phyloP scores from a whole-genome alignment of 768 basidiomycete genomes.

The Phallus indusiatus region DNA sequence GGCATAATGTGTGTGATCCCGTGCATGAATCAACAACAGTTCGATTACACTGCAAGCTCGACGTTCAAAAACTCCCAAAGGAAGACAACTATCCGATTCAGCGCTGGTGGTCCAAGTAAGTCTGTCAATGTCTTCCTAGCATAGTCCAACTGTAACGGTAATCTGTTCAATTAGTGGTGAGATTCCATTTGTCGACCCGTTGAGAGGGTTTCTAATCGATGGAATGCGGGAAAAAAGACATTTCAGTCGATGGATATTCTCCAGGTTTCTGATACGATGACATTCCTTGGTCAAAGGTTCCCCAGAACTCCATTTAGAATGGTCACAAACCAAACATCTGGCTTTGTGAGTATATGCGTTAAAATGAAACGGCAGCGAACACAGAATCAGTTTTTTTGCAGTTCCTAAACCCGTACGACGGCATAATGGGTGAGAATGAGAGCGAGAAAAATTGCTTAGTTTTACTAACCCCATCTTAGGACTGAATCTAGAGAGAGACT shows the following conservation, averaged over 20 bases:
- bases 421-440: constrained; percentile 1
- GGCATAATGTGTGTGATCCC: constrained; percentile 37
- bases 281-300: constrained; percentile 35
- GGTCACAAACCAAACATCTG: constrained; percentile 43
- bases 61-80: constrained; percentile 39
- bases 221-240: not conserved
- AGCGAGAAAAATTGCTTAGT: not conserved
- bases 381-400: not conserved
- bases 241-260: constrained; percentile 1
- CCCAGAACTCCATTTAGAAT: constrained; percentile 34
- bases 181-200: not conserved
- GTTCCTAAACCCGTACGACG: constrained; percentile 1
- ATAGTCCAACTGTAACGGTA: not conserved
- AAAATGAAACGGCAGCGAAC: not conserved
- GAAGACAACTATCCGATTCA: constrained; percentile 38
- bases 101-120: constrained; percentile 28
- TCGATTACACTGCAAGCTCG: constrained; percentile 38
- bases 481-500: not conserved
- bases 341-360: constrained; percentile 23
- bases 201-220: not conserved
- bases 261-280: constrained; percentile 36
- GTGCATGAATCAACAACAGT: constrained; percentile 37
- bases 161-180: not conserved
- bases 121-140: not conserved
- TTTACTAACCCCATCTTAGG: not conserved